These are phyloP conservation scores for Blastocystis sp. DNA, from an alignment of 352 stramenopile genomes.

Conservation along the genomic window DNA sequence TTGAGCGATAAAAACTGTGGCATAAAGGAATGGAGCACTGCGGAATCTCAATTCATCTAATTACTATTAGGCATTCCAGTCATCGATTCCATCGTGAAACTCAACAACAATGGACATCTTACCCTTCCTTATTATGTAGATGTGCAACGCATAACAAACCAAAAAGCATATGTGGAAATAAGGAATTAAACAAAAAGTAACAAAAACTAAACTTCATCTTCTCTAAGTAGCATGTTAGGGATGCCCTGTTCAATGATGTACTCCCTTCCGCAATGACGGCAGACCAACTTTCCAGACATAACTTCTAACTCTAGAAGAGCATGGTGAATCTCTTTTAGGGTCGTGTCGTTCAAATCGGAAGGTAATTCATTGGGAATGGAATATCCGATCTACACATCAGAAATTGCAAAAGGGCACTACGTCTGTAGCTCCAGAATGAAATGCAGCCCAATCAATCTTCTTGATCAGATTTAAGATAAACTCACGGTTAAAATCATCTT, in stretches of 20 bases:
- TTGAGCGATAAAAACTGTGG: too few relatives aligned
- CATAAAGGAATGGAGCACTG: too few relatives aligned
- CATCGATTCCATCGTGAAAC: too few relatives aligned
- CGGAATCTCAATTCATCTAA: too few relatives aligned
- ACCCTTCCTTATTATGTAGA: background rate
- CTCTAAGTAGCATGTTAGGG: constrained; percentile 80
- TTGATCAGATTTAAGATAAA: constrained; percentile 79
- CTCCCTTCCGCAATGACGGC: constrained; percentile 74
- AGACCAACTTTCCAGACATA: constrained; percentile 77
- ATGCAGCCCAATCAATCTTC: constrained; percentile 77
- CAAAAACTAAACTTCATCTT: constrained; percentile 75
- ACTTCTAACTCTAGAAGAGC: constrained; percentile 78
- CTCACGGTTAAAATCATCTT: constrained; percentile 73
- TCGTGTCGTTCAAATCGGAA: constrained; percentile 68
- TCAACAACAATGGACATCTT: background rate
- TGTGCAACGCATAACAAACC: background rate
- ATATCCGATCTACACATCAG: constrained; percentile 64
- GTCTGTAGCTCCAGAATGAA: constrained; percentile 70
- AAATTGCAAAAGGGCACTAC: constrained; percentile 68
- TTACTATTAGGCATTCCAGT: too few relatives aligned
- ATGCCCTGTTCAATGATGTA: constrained; percentile 79
- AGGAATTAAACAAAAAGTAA: background rate
- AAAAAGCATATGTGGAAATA: background rate
- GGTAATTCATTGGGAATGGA: constrained; percentile 67
- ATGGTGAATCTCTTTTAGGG: constrained; percentile 75